These are phyloP conservation scores for Ascocoryne sarcoides DNA, from an alignment of 2,329 filamentous ascomycete species.

Conservation along the genomic window DNA sequence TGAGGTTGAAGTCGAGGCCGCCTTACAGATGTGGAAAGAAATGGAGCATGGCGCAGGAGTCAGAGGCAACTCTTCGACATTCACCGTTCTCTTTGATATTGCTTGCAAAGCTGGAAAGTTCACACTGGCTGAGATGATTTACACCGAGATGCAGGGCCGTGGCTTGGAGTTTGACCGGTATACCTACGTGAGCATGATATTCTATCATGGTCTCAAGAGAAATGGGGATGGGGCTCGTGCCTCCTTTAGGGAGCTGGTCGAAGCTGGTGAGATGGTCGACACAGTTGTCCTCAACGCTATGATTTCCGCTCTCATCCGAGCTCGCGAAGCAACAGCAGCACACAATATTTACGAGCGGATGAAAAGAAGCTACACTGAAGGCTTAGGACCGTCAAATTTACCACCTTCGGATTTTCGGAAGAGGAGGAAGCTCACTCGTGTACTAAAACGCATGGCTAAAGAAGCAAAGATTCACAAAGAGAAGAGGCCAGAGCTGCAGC, in stretches of 20 bases:
- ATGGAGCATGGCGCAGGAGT: constrained; percentile 72
- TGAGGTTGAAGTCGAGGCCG: constrained; percentile 53
- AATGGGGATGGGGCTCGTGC: constrained; percentile 67
- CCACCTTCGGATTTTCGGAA: constrained; percentile 30
- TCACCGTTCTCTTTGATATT: constrained; percentile 86
- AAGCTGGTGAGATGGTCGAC: constrained; percentile 79
- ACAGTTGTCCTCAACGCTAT: constrained; percentile 80
- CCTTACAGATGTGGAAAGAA: constrained; percentile 73
- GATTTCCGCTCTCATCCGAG: constrained; percentile 67
- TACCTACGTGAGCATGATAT: constrained; percentile 74
- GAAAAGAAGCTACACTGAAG: constrained; percentile 40
- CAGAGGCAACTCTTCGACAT: constrained; percentile 66
- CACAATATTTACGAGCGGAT: constrained; percentile 77
- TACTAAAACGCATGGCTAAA: constrained; percentile 48
- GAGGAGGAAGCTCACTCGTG: constrained; percentile 36
- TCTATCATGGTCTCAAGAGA: constrained; percentile 68
- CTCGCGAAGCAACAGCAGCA: constrained; percentile 67
- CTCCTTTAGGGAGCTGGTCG: constrained; percentile 76
- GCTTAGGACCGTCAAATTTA: constrained; percentile 11
- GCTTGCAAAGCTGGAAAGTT: constrained; percentile 82
- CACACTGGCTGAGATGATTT: constrained; percentile 72
- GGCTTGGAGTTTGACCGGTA: constrained; percentile 64
- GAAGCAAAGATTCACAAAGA: constrained; percentile 47
- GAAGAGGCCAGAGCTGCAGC: constrained; percentile 48
- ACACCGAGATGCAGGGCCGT: constrained; percentile 69